Conservation (phyloP, 2,329 filamentous ascomycete species). For the Xylariaceae sp. region DNA sequence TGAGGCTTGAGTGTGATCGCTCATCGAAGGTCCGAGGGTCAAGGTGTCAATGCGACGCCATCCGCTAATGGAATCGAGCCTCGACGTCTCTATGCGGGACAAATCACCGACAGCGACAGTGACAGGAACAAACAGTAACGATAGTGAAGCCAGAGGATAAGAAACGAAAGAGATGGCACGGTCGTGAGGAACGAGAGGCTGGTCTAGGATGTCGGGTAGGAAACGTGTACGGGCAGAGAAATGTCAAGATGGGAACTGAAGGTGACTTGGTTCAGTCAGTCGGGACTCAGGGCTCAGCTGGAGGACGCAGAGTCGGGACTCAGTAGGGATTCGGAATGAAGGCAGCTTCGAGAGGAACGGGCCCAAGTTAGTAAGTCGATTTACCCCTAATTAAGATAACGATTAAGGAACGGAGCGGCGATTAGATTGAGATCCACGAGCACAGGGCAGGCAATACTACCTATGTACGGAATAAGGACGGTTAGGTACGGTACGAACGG, state of each 20-base stretch:
- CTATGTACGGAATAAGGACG: too few species aligned
- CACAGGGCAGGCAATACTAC: background rate
- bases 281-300: background rate
- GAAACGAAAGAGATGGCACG: background rate
- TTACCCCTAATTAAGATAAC: background rate
- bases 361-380: background rate
- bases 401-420: background rate
- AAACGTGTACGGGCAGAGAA: background rate
- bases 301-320: background rate
- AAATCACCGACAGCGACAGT: background rate
- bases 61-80: conserved; percentile 6
- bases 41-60: conserved; percentile 4
- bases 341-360: background rate
- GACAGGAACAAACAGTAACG: background rate
- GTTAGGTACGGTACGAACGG: too few species aligned
- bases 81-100: background rate
- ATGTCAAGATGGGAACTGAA: background rate
- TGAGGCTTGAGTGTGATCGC: conserved; percentile 2
- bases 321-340: too few species aligned
- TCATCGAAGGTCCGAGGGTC: background rate
- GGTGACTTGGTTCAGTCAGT: too few species aligned
- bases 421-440: background rate
- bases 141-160: background rate
- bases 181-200: too few species aligned
- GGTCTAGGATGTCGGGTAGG: too few species aligned